Percentiles rank a stretch among this genome's conserved stretches.
Evolutionary conservation across 257 asterid genomes (phyloP).

Genomic region (Penstemon davidsonii): DNA sequence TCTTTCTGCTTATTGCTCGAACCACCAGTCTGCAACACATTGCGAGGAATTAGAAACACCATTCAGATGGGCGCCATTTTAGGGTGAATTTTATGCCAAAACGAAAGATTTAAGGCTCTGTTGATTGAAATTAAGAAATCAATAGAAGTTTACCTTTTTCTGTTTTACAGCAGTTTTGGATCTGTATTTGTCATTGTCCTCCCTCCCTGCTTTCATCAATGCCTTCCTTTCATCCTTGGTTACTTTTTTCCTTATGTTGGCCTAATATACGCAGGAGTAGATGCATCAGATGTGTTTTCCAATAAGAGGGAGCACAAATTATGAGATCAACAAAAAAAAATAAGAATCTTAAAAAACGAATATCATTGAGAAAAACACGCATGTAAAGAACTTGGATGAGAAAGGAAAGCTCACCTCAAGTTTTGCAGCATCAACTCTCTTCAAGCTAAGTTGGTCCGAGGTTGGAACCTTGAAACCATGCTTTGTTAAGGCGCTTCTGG

Average conservation of each 20-base stretch:
- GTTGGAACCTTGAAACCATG: constrained; percentile 86
- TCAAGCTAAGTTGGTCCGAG: constrained; percentile 64
- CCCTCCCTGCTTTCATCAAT: constrained; percentile 66
- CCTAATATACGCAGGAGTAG: constrained; percentile 48
- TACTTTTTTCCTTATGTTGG: constrained; percentile 63
- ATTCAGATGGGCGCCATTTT: not conserved
- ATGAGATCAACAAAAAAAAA: constrained; percentile 6
- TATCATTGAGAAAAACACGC: not conserved
- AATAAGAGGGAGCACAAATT: not conserved
- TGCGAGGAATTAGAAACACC: constrained; percentile 1
- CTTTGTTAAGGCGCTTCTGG: constrained; percentile 49
- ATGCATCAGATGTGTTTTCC: constrained; percentile 24
- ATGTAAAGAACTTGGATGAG: not conserved
- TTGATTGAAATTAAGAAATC: not conserved
- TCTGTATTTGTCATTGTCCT: constrained; percentile 71
- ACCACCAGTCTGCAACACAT: constrained; percentile 70
- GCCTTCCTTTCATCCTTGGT: constrained; percentile 73
- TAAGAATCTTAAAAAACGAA: constrained; percentile 7
- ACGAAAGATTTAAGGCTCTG: not conserved
- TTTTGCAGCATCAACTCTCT: constrained; percentile 73
- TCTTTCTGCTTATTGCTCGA: constrained; percentile 76
- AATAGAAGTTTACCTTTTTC: constrained; percentile 58
- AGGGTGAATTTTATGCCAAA: not conserved
- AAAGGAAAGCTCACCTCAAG: constrained; percentile 61
- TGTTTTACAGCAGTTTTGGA: constrained; percentile 61